Evolutionary conservation across 2,329 filamentous ascomycete species (phyloP), one percentile per base, ranked within the genome.

Genomic region (Cercospora citrullina): DNA sequence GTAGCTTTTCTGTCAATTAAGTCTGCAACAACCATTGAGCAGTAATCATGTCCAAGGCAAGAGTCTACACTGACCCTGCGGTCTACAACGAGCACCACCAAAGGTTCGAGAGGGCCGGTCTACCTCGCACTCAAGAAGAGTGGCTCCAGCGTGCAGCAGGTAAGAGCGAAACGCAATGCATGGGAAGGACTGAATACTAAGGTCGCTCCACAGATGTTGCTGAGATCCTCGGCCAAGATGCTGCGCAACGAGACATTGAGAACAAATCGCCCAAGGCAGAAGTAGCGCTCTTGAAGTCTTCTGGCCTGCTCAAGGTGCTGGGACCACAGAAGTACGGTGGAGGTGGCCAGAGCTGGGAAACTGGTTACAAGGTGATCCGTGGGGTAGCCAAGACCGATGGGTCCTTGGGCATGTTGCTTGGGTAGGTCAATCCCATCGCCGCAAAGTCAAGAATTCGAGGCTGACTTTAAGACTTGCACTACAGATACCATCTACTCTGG

Each of bases 361-460:
- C 87, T 1, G 88, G 81, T 0, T 90, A 88, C 72, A 85, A 85
- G 72, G 81, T 80, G 0, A 88, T 90, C 30, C 82, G 88, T 0
- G 87, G 89, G 67, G 85, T 90, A 5, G 87, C 89, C 0, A 88
- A 88, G 72, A 85, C 82, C 0, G 88, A 91, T 75, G 88, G 88
- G 0, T 88, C 86, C 0, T 80, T 90, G 33, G 88, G 88, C 1
- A 89, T 89, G 87, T 81, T 90, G 0, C 80, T 90, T 0, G 88
- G 87, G 51, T 59, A 33, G n/a, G 60, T 48, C 14, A 23, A 45
- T 1, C 51, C n/a, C 33, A 48, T 21, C 9, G 26, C 28, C 42
- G 5, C 10, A 30, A 33, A 33, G 26, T 31, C 9, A 4, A 16
- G 55, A 7, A 3, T 21, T 58, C 10, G 30, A 7, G 28, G 55